Conservation (phyloP, 495 filamentous ascomycete genomes). For the Xylaria curta region DNA sequence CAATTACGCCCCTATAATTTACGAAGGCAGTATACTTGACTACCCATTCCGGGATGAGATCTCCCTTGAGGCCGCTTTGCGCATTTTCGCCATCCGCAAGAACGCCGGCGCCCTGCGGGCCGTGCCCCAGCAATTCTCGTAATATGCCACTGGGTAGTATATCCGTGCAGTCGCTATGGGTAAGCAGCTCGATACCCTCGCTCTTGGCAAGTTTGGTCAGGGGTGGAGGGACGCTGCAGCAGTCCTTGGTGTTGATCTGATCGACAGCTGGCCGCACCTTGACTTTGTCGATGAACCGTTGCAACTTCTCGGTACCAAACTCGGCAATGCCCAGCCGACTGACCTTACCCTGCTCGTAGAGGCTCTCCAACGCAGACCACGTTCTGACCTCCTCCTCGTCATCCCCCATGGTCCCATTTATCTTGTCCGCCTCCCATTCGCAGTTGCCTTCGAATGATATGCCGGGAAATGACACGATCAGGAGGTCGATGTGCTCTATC, state of each 20-base stretch:
- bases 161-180: constrained; percentile 93
- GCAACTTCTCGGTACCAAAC: constrained; percentile 82
- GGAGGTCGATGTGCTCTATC: constrained; percentile 77
- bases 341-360: constrained; percentile 75
- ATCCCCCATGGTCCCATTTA: constrained; percentile 63
- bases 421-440: constrained; percentile 74
- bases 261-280: constrained; percentile 80
- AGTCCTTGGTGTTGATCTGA: constrained; percentile 97
- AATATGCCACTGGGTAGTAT: constrained; percentile 85
- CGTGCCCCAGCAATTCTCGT: constrained; percentile 77
- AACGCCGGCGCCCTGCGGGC: constrained; percentile 69
- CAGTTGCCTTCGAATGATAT: constrained; percentile 94
- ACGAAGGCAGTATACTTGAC: constrained; percentile 99
- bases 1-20: constrained; percentile 92
- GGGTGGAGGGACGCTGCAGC: constrained; percentile 92
- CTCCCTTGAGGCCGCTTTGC: constrained; percentile 67
- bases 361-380: constrained; percentile 75
- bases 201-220: constrained; percentile 84
- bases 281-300: constrained; percentile 62
- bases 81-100: constrained; percentile 57
- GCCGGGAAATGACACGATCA: constrained; percentile 92
- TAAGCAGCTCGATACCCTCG: constrained; percentile 84
- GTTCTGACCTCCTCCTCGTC: constrained; percentile 69
- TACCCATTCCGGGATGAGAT: constrained; percentile 89
- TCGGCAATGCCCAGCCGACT: constrained; percentile 83